Conservation (phyloP, 2,329 filamentous ascomycete genomes). For the Alternaria conjuncta region DNA sequence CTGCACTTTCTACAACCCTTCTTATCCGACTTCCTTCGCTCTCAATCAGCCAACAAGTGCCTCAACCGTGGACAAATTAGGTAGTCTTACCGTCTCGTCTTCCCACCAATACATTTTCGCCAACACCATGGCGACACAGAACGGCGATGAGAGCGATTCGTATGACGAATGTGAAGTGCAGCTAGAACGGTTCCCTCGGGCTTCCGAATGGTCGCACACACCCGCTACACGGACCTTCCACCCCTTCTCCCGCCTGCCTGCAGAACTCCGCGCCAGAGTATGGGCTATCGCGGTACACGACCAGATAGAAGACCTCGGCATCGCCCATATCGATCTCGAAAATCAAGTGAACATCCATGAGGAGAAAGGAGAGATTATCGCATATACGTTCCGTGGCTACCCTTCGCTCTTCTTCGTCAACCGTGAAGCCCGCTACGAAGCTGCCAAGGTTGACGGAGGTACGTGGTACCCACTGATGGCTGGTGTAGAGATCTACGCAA, state of each 20-base stretch:
- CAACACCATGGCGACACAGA: not conserved
- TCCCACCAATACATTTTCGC: not conserved
- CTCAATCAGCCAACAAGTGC: accelerated
- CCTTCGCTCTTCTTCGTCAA: not conserved
- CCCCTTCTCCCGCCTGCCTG: accelerated
- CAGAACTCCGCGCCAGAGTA: not conserved
- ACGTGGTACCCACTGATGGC: accelerated
- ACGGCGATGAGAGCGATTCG: not conserved
- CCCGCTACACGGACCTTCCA: not conserved
- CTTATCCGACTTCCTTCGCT: not conserved
- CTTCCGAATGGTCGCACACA: not conserved
- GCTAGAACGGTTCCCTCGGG: not conserved
- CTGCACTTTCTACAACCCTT: too few relatives aligned
- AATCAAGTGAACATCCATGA: not conserved
- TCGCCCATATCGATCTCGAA: too few relatives aligned
- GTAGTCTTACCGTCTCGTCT: not conserved
- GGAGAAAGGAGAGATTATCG: not conserved
- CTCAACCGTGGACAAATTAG: too few relatives aligned
- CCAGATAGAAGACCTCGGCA: not conserved
- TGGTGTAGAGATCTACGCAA: not conserved
- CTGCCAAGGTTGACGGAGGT: not conserved
- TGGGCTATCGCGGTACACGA: not conserved
- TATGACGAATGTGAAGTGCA: too few relatives aligned
- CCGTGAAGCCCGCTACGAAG: not conserved
- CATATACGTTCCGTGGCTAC: not conserved